Evolutionary conservation across 306 rosid species (phyloP).

Genomic region (Quercus cerris): DNA sequence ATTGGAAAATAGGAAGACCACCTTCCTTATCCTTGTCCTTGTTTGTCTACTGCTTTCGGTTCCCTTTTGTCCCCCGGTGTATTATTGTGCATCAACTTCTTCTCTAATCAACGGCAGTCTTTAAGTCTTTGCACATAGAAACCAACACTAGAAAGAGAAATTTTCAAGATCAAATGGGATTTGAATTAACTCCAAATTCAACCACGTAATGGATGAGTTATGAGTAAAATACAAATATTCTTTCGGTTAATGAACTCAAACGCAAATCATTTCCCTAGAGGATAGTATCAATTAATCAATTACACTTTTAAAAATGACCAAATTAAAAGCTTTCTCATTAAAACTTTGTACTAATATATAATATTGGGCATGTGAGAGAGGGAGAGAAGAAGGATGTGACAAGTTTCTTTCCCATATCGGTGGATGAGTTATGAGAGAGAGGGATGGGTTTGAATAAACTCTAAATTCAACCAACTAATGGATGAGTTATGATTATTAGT

Average conservation of each 20-base stretch:
- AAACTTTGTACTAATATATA: neutral
- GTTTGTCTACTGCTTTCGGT: constrained; percentile 56
- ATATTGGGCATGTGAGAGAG: neutral
- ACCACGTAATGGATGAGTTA: neutral
- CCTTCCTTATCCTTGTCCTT: constrained; percentile 39
- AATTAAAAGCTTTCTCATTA: neutral
- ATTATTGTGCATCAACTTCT: constrained; percentile 5
- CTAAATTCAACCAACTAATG: neutral
- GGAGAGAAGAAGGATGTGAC: neutral
- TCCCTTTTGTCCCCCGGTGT: constrained; percentile 42
- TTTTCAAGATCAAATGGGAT: neutral
- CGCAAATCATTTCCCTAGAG: neutral
- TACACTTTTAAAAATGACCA: neutral
- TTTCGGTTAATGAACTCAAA: neutral
- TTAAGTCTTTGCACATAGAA: neutral
- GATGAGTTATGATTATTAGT: no score
- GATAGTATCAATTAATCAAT: neutral
- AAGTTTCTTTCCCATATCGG: constrained; percentile 11
- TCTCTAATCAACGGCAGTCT: constrained; percentile 19
- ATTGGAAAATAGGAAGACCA: constrained; percentile 16
- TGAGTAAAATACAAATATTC: neutral
- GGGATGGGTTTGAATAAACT: neutral
- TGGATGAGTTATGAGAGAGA: constrained; percentile 4
- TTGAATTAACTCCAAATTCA: neutral
- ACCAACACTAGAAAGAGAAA: neutral